These are phyloP conservation scores for Lodderomyces beijingensis DNA, from an alignment of 1,139 yeast genomes.

Conservation along the genomic window DNA sequence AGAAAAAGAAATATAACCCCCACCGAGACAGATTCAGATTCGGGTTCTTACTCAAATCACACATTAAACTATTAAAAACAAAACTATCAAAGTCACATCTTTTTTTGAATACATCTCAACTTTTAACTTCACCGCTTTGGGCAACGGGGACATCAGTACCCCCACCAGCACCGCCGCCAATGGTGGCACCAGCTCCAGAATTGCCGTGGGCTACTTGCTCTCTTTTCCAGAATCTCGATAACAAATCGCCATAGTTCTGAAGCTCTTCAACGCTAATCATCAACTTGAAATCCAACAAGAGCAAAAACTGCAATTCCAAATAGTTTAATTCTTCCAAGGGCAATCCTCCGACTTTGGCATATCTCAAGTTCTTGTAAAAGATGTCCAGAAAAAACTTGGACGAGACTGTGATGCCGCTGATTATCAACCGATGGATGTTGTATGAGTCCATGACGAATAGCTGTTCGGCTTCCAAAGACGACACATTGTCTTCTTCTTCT, in stretches of 20 bases:
- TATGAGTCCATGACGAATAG: slow-evolving; percentile 93
- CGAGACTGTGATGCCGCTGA: slow-evolving; percentile 95
- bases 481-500: not conserved
- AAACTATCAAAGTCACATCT: no score
- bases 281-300: slow-evolving; percentile 79
- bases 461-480: slow-evolving; percentile 37
- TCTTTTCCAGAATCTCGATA: slow-evolving; percentile 79
- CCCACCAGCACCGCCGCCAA: not conserved
- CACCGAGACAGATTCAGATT: no score
- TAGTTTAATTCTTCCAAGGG: slow-evolving; percentile 92
- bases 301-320: slow-evolving; percentile 81
- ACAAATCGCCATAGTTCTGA: slow-evolving; percentile 83
- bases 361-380: slow-evolving; percentile 90
- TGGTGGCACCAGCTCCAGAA: not conserved
- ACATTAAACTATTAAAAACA: no score
- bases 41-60: no score
- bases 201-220: slow-evolving; percentile 31
- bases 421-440: slow-evolving; percentile 88
- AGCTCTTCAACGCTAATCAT: slow-evolving; percentile 88
- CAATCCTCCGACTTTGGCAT: slow-evolving; percentile 96
- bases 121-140: slow-evolving; percentile 1
- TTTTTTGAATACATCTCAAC: no score
- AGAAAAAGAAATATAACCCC: no score
- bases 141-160: not conserved
- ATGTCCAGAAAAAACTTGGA: slow-evolving; percentile 94